Base-by-base conservation (phyloP, 1,139 yeast genomes). In the Candida freyschussii region DNA sequence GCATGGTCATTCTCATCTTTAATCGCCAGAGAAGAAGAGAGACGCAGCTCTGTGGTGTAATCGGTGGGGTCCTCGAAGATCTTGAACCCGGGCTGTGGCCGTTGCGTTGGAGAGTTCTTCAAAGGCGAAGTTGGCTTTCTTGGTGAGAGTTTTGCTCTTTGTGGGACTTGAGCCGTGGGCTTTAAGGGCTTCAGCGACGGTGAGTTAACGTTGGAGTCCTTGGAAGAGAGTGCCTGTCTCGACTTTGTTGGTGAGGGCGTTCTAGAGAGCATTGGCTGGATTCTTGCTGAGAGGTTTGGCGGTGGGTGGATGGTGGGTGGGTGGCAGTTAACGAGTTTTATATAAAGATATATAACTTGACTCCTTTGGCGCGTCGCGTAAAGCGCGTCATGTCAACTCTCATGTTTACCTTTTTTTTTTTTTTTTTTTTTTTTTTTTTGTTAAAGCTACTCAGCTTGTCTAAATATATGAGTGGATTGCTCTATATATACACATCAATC, bases 51-150 rank as follows among this genome's bases (percentile, higher is more conserved):
- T 1, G 48, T 33, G 11, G 43, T 26, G 29, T 48, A 48, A 29
- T 44, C 52, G 8, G 37, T 41, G 15, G 43, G 36, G 17, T 50
- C 54, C 18, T 41, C 45, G 26, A 37, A 50, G 27, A 50, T 50
- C 23, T 40, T 37, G 36, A 50, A 50, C 1, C 42, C 44, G 7
- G 44, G 34, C 14, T 21, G 21, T 17, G 39, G 43, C 2, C 22
- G 21, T 13, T 32, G 28, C 17, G 16, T 22, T n/a, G 30, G n/a
- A n/a, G 20, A 26, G 16, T 14, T 17, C 21, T 16, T 18, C 17
- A n/a, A 10, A 11, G 25, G 28, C 4, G 33, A 16, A 6, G 26
- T 16, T 13, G 21, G 9, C 21, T 30, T 30, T 18, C 16, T 13
- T 6, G 33, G 33, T 11, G 36, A 18, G 21, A 16, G 17, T 11